phyloP scores from a whole-genome alignment of 495 filamentous ascomycete genomes.

The Delitschia confertaspora region DNA sequence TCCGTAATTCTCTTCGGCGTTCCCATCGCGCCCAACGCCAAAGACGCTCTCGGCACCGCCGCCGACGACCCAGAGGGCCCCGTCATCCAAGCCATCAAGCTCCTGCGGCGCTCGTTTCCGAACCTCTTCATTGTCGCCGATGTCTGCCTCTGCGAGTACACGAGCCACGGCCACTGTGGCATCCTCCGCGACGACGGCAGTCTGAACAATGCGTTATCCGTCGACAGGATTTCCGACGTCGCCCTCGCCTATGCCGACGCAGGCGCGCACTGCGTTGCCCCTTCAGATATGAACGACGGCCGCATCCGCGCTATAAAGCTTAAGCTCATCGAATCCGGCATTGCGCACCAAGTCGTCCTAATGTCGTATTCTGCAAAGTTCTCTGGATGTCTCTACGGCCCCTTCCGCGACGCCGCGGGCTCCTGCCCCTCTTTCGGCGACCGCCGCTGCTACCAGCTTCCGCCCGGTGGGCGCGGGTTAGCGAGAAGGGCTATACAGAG shows the following conservation, averaged over 20 bases:
- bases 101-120: constrained; percentile 75
- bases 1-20: constrained; percentile 96
- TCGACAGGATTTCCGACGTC: constrained; percentile 88
- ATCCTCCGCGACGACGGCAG: constrained; percentile 85
- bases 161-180: constrained; percentile 96
- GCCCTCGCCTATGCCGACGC: constrained; percentile 87
- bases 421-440: constrained; percentile 90
- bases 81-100: constrained; percentile 74
- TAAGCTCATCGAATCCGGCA: constrained; percentile 83
- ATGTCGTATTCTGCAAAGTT: constrained; percentile 99
- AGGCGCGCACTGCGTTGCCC: constrained; percentile 92
- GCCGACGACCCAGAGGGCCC: constrained; percentile 90
- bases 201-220: constrained; percentile 83
- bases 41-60: constrained; percentile 86
- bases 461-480: constrained; percentile 83
- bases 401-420: constrained; percentile 92
- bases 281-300: constrained; percentile 98
- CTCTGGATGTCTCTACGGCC: constrained; percentile 89
- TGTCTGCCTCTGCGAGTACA: constrained; percentile 98
- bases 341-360: constrained; percentile 78
- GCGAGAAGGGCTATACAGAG: constrained; percentile 83
- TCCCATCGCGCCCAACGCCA: constrained; percentile 64
- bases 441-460: constrained; percentile 90
- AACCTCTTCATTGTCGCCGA: constrained; percentile 82
- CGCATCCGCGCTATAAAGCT: constrained; percentile 93